Evolutionary conservation across 2,329 filamentous ascomycete genomes (phyloP).

Genomic region (Fusarium sp.): DNA sequence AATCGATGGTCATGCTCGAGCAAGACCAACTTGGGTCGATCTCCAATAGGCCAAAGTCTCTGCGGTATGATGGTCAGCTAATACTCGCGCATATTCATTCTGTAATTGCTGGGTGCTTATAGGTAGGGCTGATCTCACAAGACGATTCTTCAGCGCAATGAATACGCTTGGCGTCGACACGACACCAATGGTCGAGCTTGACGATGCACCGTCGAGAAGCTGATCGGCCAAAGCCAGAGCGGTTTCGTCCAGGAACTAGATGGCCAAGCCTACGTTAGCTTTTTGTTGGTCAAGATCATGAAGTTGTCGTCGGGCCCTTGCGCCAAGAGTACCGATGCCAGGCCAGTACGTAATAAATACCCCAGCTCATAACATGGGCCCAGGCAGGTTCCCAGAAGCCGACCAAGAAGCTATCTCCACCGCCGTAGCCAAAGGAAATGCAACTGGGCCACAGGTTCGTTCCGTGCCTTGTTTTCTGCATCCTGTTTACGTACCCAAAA

Average conservation of each 20-base stretch:
- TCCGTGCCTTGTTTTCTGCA: slow-evolving; percentile 12
- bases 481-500: slow-evolving; percentile 74
- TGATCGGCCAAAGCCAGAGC: slow-evolving; percentile 73
- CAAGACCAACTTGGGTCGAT: slow-evolving; percentile 70
- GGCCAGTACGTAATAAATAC: slow-evolving; percentile 44
- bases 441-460: slow-evolving; percentile 10
- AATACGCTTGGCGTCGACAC: slow-evolving; percentile 83
- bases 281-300: slow-evolving; percentile 32
- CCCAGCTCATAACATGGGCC: slow-evolving; percentile 13
- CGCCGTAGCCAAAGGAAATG: slow-evolving; percentile 5
- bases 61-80: slow-evolving; percentile 25
- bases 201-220: slow-evolving; percentile 71
- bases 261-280: slow-evolving; percentile 22
- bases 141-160: slow-evolving; percentile 78
- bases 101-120: background rate
- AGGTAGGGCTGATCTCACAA: slow-evolving; percentile 53
- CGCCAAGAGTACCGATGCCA: slow-evolving; percentile 26
- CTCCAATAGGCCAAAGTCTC: slow-evolving; percentile 40
- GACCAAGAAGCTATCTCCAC: slow-evolving; percentile 43
- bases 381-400: slow-evolving; percentile 26
- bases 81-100: background rate
- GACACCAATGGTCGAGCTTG: slow-evolving; percentile 72
- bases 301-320: slow-evolving; percentile 27
- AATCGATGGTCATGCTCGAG: slow-evolving; percentile 83
- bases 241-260: slow-evolving; percentile 78